phyloP scores from a whole-genome alignment of 139 green algal genomes.

The Nannochloris sp. region DNA sequence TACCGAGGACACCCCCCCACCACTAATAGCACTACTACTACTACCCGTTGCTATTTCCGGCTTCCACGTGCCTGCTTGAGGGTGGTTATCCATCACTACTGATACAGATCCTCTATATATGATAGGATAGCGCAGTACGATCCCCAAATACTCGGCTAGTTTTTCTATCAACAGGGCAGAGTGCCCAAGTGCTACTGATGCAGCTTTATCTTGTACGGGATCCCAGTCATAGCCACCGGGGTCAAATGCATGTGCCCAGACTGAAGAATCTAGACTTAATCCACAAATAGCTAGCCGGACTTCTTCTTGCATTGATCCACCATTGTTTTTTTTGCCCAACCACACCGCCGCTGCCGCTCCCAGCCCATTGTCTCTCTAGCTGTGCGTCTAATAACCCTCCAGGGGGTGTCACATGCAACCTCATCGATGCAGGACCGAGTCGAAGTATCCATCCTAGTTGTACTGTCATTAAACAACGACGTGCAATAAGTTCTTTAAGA shows the following conservation, averaged over 20 bases:
- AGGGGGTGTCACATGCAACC: not conserved
- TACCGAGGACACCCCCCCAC: not conserved
- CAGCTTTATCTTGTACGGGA: constrained; percentile 22
- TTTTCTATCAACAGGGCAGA: constrained; percentile 47
- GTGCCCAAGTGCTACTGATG: constrained; percentile 46
- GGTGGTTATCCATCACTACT: constrained; percentile 34
- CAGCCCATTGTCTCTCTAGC: constrained; percentile 26
- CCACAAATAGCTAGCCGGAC: not conserved
- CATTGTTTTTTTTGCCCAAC: not conserved
- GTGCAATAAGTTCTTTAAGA: constrained; percentile 29
- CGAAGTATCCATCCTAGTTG: constrained; percentile 35
- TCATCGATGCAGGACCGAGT: constrained; percentile 20
- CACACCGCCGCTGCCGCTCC: not conserved
- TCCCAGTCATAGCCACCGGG: not conserved
- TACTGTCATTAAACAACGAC: constrained; percentile 33
- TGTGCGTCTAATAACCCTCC: constrained; percentile 19
- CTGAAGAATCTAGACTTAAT: not conserved
- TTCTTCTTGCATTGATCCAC: not conserved
- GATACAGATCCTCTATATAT: constrained; percentile 34
- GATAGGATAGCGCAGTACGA: constrained; percentile 63
- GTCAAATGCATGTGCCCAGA: constrained; percentile 18
- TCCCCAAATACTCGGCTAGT: constrained; percentile 45
- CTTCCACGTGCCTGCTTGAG: not conserved
- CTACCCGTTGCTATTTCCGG: not conserved
- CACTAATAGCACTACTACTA: constrained; percentile 12